Evolutionary conservation across 768 basidiomycete genomes (phyloP).

Genomic region (Boletus sp.): DNA sequence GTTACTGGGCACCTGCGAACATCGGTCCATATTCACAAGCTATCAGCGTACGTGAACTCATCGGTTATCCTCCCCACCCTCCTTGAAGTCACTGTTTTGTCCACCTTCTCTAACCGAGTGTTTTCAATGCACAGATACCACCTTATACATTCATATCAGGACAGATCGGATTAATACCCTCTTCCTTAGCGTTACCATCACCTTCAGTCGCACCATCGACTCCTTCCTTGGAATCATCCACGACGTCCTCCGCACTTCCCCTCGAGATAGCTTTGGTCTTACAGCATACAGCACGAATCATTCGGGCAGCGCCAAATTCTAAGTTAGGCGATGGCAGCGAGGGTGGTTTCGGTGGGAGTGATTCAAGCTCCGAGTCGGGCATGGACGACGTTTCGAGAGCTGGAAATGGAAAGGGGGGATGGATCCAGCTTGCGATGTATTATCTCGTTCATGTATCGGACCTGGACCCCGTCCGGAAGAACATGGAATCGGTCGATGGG

Average conservation of each 20-base stretch:
- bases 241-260: constrained; percentile 49
- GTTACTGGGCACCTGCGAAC: constrained; percentile 99
- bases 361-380: constrained; percentile 1
- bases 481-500: constrained; percentile 30
- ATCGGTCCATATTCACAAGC: constrained; percentile 99
- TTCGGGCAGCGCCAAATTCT: constrained; percentile 51
- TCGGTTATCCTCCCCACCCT: neutral
- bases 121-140: constrained; percentile 49
- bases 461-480: constrained; percentile 40
- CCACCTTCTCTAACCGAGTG: neutral
- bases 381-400: constrained; percentile 36
- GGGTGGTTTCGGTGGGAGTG: constrained; percentile 25
- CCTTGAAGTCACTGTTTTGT: neutral
- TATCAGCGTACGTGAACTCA: constrained; percentile 56
- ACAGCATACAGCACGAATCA: constrained; percentile 78
- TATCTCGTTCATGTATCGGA: constrained; percentile 57
- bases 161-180: constrained; percentile 89
- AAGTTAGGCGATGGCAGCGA: constrained; percentile 31
- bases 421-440: constrained; percentile 63
- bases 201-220: constrained; percentile 29
- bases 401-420: constrained; percentile 39
- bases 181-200: constrained; percentile 65
- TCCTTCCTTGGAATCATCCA: constrained; percentile 45
- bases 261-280: constrained; percentile 70
- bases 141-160: constrained; percentile 88